These are phyloP conservation scores for Kwoniella europaea DNA, from an alignment of 768 basidiomycete genomes.

Conservation along the genomic window DNA sequence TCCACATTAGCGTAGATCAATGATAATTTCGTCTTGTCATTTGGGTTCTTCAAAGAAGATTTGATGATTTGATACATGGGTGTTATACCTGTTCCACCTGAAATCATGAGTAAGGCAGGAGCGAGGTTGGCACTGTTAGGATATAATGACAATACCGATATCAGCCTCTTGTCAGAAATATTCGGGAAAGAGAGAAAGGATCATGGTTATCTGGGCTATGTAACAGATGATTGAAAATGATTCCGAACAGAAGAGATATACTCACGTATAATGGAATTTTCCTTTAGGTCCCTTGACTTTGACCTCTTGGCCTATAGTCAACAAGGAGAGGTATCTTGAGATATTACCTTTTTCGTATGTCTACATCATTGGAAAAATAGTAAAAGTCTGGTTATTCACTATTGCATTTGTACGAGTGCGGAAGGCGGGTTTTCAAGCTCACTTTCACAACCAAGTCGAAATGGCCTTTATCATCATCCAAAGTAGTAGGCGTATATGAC, in stretches of 20 bases:
- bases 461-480: conserved; percentile 87
- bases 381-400: too few species aligned
- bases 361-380: conserved; percentile 59
- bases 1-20: conserved; percentile 98
- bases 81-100: conserved; percentile 97
- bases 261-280: conserved; percentile 76
- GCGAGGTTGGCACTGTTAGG: conserved; percentile 65
- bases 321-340: conserved; percentile 77
- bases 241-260: neutral
- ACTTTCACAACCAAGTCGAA: conserved; percentile 99
- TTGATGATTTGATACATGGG: conserved; percentile 99
- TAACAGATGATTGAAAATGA: neutral
- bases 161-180: too few species aligned
- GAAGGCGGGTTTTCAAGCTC: conserved; percentile 17
- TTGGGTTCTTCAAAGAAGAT: conserved; percentile 86
- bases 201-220: too few species aligned
- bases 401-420: too few species aligned
- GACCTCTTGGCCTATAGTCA: conserved; percentile 85
- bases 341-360: conserved; percentile 98
- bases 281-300: conserved; percentile 96
- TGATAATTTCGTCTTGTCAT: conserved; percentile 77
- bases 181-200: too few species aligned
- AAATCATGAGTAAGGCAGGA: conserved; percentile 91
- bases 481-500: conserved; percentile 93
- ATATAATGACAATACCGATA: neutral